Evolutionary conservation across 1,139 yeast species (phyloP).

Genomic region (Scheffersomyces lignicola): DNA sequence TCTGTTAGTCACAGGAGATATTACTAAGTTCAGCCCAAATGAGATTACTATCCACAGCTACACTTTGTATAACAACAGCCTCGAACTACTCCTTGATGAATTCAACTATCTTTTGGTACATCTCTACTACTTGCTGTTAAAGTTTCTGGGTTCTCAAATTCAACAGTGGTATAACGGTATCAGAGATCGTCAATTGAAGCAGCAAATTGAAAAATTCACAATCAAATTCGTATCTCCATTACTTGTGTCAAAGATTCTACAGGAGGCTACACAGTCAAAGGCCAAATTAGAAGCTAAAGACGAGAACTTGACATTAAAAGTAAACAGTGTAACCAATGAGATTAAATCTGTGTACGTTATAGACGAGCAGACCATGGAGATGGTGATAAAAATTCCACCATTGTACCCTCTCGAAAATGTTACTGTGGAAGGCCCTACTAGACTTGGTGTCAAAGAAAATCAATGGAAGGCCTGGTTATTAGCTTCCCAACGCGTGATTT

Average conservation of each 20-base stretch:
- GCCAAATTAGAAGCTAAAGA: slow-evolving; percentile 42
- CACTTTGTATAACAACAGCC: slow-evolving; percentile 18
- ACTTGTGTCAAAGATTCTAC: slow-evolving; percentile 59
- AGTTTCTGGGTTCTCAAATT: slow-evolving; percentile 63
- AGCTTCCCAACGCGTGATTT: slow-evolving; percentile 80
- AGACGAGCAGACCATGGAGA: slow-evolving; percentile 87
- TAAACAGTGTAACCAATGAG: slow-evolving; percentile 65
- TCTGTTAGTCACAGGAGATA: slow-evolving; percentile 10
- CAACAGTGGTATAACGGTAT: slow-evolving; percentile 72
- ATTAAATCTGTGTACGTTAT: slow-evolving; percentile 72
- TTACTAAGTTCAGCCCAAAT: slow-evolving; percentile 8
- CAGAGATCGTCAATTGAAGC: slow-evolving; percentile 57
- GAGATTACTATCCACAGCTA: slow-evolving; percentile 21
- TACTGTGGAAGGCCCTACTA: slow-evolving; percentile 70
- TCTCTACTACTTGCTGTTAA: slow-evolving; percentile 56
- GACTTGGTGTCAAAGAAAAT: slow-evolving; percentile 87
- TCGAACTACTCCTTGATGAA: slow-evolving; percentile 21
- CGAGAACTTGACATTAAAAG: slow-evolving; percentile 56
- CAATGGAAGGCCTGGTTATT: slow-evolving; percentile 96
- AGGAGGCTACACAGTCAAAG: slow-evolving; percentile 46
- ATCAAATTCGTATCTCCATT: slow-evolving; percentile 61
- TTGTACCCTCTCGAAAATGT: slow-evolving; percentile 33
- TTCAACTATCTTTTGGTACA: slow-evolving; percentile 47
- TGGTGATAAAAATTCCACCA: slow-evolving; percentile 51
- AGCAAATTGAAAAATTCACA: slow-evolving; percentile 63